Percentiles rank a stretch among this genome's conserved stretches.
Evolutionary conservation across 2,329 filamentous ascomycete genomes (phyloP).

Genomic region (Paecilomyces fulvus): DNA sequence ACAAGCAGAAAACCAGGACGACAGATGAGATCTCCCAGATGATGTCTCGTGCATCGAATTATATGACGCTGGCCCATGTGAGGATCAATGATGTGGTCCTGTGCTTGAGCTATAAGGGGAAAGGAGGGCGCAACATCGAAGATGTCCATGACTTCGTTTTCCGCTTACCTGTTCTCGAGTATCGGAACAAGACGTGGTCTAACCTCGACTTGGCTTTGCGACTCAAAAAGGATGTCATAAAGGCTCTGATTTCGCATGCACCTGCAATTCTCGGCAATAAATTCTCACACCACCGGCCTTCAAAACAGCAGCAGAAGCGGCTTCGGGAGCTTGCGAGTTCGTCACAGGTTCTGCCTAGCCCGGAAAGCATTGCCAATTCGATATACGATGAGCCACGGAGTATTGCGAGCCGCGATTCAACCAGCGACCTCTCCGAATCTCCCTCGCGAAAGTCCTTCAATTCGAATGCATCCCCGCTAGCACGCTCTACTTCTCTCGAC

Average conservation of each 20-base stretch:
- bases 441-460: conserved; percentile 27
- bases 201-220: conserved; percentile 89
- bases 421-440: conserved; percentile 28
- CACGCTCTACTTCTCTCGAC: conserved; percentile 24
- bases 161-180: conserved; percentile 86
- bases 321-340: conserved; percentile 77
- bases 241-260: conserved; percentile 87
- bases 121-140: conserved; percentile 87
- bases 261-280: conserved; percentile 98
- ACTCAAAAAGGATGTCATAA: conserved; percentile 89
- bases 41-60: conserved; percentile 90
- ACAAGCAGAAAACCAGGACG: conserved; percentile 50
- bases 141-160: conserved; percentile 98
- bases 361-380: conserved; percentile 19
- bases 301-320: conserved; percentile 66
- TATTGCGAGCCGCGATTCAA: conserved; percentile 29
- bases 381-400: conserved; percentile 23
- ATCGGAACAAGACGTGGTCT: conserved; percentile 98
- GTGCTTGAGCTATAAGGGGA: conserved; percentile 93
- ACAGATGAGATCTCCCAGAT: conserved; percentile 93
- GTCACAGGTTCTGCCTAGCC: conserved; percentile 53
- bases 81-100: conserved; percentile 92
- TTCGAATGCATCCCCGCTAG: conserved; percentile 28
- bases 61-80: conserved; percentile 94
- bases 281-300: conserved; percentile 79